Evolutionary conservation across 176 grass and related monocot species (phyloP), one percentile per base, ranked within the genome.

Genomic region (Zea mays): DNA sequence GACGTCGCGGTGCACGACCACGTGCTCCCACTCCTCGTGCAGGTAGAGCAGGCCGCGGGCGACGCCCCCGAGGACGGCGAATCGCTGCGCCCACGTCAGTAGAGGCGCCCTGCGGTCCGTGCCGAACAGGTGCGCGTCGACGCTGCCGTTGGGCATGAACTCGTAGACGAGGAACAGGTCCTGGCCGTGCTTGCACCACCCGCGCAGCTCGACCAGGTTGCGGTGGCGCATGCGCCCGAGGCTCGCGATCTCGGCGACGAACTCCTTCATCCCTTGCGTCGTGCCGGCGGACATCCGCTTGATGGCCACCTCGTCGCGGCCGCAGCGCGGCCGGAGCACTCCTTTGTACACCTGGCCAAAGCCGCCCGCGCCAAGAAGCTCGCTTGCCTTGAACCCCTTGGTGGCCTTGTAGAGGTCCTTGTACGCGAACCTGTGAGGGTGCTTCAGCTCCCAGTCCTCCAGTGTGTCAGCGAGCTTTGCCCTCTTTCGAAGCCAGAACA

Each of bases 141-240:
- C 83, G 72, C 90, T 89, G 62, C 83, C 90, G 17, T 93, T 89
- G 44, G 79, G 90, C 83, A 83, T 77, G 20, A 87, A 69, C 68
- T 87, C 85, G 48, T 87, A 87, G 21, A 87, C 79, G 35, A 82
- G 80, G 35, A 87, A 10, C 39, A 67, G 65, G 39, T 67, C 65
- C 16, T 67, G 8, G 17, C 65, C 39, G 65, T 67, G 65, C 39
- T 67, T 67, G 65, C 65, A 67, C 65, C 65, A 67, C 39, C 65
- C 65, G 65, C 65, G 65, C 8, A 68, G 65, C n/a, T 45, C 65
- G 0, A 68, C 65, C 40, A 92, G 75, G 49, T 92, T 88, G 7
- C 90, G 75, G 44, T 92, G 90, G 13, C 79, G 44, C 63, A 92
- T 59, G 4, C 59, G 75, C 65, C 82, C 82, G 8, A 94, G 90